phyloP scores from a whole-genome alignment of 2,329 filamentous ascomycete species.

The Pseudogymnoascus sp. region DNA sequence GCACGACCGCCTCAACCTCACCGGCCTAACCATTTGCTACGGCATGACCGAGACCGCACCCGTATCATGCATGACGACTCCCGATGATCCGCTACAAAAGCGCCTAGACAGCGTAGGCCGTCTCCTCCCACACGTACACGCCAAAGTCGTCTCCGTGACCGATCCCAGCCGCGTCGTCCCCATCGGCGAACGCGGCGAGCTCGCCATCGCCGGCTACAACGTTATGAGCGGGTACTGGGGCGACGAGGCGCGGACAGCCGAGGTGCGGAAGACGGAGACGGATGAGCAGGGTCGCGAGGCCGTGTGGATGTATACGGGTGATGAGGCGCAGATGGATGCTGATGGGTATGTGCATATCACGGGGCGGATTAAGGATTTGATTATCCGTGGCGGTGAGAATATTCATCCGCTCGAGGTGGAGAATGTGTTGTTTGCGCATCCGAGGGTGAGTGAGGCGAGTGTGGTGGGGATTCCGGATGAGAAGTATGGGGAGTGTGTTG shows the following conservation, averaged over 20 bases:
- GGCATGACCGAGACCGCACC: constrained; percentile 33
- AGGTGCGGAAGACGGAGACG: constrained; percentile 50
- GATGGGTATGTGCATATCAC: constrained; percentile 84
- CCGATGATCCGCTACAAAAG: constrained; percentile 57
- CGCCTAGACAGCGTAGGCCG: constrained; percentile 63
- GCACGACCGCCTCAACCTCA: constrained; percentile 64
- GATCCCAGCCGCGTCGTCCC: constrained; percentile 53
- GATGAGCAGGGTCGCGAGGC: constrained; percentile 19
- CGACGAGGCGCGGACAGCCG: constrained; percentile 59
- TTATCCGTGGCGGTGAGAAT: constrained; percentile 92
- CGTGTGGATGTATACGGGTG: constrained; percentile 85
- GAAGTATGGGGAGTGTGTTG: constrained; percentile 77
- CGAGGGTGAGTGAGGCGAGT: constrained; percentile 62
- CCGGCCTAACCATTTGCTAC: constrained; percentile 85
- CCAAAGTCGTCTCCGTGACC: constrained; percentile 65
- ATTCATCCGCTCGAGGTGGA: constrained; percentile 92
- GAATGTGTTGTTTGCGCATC: constrained; percentile 70
- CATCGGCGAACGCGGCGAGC: constrained; percentile 63
- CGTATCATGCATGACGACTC: constrained; percentile 57
- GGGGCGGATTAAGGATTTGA: constrained; percentile 87
- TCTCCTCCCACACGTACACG: constrained; percentile 72
- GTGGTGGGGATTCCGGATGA: constrained; percentile 79
- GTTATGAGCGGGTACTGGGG: constrained; percentile 88
- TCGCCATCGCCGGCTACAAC: constrained; percentile 75
- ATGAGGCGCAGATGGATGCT: constrained; percentile 78